Evolutionary conservation across 1,284 basidiomycete genomes (phyloP).

Genomic region (Marasmius sp.): DNA sequence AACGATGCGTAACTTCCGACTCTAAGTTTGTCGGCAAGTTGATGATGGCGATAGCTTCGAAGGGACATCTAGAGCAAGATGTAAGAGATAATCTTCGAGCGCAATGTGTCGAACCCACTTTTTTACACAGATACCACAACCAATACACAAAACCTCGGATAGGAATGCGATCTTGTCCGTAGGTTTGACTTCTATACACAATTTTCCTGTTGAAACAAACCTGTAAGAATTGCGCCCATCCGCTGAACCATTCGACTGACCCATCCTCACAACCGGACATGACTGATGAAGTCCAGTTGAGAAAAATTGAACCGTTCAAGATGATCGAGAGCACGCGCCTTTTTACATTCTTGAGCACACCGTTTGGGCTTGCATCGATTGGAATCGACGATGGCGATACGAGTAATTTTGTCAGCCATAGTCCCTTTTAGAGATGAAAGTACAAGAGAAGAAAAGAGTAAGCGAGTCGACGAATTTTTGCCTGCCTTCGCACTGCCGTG

Average conservation of each 20-base stretch:
- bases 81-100: constrained; percentile 2
- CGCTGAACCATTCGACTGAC: constrained; percentile 34
- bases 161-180: constrained; percentile 96
- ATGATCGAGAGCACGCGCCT: constrained; percentile 47
- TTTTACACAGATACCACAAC: constrained; percentile 98
- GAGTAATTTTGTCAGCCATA: constrained; percentile 91
- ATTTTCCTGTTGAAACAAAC: constrained; percentile 62
- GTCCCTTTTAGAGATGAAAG: not conserved
- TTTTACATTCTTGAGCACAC: constrained; percentile 92
- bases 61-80: constrained; percentile 76
- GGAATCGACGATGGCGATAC: constrained; percentile 92
- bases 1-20: constrained; percentile 93
- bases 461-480: not conserved
- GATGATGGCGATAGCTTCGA: constrained; percentile 96
- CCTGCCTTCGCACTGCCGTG: too few relatives aligned
- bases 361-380: constrained; percentile 94
- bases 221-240: not conserved
- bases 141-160: constrained; percentile 95
- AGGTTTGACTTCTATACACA: constrained; percentile 95
- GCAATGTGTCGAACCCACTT: constrained; percentile 60
- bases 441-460: not conserved
- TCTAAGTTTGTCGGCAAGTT: constrained; percentile 95
- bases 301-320: not conserved
- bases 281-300: constrained; percentile 48
- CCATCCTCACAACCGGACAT: constrained; percentile 98